A percentile compares a stretch with the other conserved stretches of the same genome.
These are phyloP conservation scores for Amylocarpus encephaloides DNA, from an alignment of 2,329 filamentous ascomycete species.

Conservation along the genomic window DNA sequence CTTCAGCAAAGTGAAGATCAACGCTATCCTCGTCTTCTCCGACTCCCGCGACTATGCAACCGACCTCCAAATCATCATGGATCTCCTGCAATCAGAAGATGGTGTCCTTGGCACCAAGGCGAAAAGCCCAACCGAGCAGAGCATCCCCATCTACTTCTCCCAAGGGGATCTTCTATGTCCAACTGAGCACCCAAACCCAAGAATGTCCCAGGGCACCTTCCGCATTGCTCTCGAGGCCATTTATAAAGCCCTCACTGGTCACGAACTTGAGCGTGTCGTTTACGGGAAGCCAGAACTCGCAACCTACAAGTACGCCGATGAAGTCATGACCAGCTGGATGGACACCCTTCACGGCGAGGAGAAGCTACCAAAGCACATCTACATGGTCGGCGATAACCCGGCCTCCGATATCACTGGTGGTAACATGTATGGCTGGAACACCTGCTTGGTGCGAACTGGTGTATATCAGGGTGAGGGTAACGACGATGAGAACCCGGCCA, in stretches of 20 bases:
- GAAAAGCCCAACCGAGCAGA: conserved; percentile 57
- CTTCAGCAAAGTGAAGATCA: conserved; percentile 65
- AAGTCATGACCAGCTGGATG: conserved; percentile 69
- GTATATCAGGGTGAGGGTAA: conserved; percentile 73
- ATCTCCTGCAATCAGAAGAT: conserved; percentile 62
- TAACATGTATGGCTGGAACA: conserved; percentile 80
- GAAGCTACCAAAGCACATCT: conserved; percentile 60
- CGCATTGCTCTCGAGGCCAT: conserved; percentile 67
- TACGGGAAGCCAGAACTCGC: conserved; percentile 70
- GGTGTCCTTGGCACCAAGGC: conserved; percentile 59
- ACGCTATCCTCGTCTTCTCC: conserved; percentile 69
- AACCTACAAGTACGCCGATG: conserved; percentile 74
- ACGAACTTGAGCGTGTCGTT: conserved; percentile 67
- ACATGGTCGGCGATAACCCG: conserved; percentile 73
- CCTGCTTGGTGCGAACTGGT: conserved; percentile 69
- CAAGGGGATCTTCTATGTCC: conserved; percentile 60
- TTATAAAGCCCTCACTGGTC: conserved; percentile 63
- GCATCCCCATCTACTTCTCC: conserved; percentile 70
- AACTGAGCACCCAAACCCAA: conserved; percentile 57
- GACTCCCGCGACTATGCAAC: conserved; percentile 69
- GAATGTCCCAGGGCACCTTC: conserved; percentile 71
- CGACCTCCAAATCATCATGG: conserved; percentile 71
- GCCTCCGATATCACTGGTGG: conserved; percentile 68
- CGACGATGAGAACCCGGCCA: conserved; percentile 70
- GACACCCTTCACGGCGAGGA: conserved; percentile 68